phyloP scores from a whole-genome alignment of 306 rosid genomes.

The Fragaria nilgerrensis region DNA sequence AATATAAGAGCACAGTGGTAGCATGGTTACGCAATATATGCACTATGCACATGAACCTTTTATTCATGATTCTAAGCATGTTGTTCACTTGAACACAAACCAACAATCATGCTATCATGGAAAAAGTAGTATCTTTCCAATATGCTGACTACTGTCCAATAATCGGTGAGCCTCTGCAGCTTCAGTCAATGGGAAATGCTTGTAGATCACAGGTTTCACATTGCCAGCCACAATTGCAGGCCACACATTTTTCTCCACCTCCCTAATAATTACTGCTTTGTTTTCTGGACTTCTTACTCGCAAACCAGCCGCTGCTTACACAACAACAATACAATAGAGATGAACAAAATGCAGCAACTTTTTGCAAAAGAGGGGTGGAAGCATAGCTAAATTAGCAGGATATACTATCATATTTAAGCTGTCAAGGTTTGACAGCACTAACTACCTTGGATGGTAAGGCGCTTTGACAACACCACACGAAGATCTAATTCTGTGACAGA shows the following conservation, averaged over 20 bases:
- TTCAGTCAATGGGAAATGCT: slow-evolving; percentile 55
- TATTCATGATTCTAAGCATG: background rate
- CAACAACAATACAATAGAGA: slow-evolving; percentile 1
- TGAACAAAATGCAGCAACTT: background rate
- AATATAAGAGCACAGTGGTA: background rate
- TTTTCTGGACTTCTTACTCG: slow-evolving; percentile 66
- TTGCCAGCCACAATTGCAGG: slow-evolving; percentile 78
- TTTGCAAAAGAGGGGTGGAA: background rate
- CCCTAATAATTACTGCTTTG: slow-evolving; percentile 62
- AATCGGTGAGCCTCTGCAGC: slow-evolving; percentile 76
- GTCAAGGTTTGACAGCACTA: too few relatives aligned
- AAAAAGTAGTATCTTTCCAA: slow-evolving; percentile 77
- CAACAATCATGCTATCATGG: slow-evolving; percentile 26
- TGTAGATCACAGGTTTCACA: slow-evolving; percentile 75
- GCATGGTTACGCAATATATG: background rate
- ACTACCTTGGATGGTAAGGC: slow-evolving; percentile 87
- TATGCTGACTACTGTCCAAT: slow-evolving; percentile 73
- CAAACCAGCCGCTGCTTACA: slow-evolving; percentile 73
- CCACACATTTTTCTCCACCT: slow-evolving; percentile 93
- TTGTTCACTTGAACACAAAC: background rate
- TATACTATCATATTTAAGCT: background rate
- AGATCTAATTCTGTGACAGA: slow-evolving; percentile 50
- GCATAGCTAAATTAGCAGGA: background rate
- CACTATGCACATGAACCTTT: background rate
- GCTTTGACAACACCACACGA: slow-evolving; percentile 55